Base-by-base conservation (phyloP, 768 basidiomycete genomes). In the Myochromella boudieri region DNA sequence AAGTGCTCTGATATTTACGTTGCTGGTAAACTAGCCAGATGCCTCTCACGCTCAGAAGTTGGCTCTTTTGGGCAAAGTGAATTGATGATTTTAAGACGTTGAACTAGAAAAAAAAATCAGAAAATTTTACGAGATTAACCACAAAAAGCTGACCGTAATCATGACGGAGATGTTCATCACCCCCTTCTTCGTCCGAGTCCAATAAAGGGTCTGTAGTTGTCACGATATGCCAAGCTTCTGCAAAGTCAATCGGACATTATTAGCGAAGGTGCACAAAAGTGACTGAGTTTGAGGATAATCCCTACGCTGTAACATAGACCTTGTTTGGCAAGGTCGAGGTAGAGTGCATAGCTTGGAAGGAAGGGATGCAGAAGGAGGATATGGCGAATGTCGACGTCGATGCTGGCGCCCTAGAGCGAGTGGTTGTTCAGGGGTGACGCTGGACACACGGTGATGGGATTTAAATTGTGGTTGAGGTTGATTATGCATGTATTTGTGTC, bases 161-260 rank as follows among this genome's bases (percentile, higher is more conserved):
- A 37, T 77, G 67, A 25, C 81, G 76, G 27, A 77, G 69, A 54
- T 85, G 70, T 55, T 85, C 84, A 56, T 89, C 85, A 11, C 70
- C 74, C 38, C 68, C 66, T 58, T 87, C 85, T 33, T 87, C 85
- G 49, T 89, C 88, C 22, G 88, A 90, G 63, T 89, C 86, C 40
- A 73, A 65, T 22, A 90, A 68, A n/a, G 88, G 83, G 58, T 91
- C 88, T 28, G 80, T 78, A 24, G 76, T 80, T 42, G 72, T 77
- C 46, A 83, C 71, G 12, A 78, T 72, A 56, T 86, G 80, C 84
- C 84, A 90, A 12, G 88, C 82, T 59, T 89, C 88, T 91, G 58
- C 44, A 55, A 53, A 42, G 8, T 25, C 29, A 20, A 21, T 46
- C 40, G 33, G 22, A 44, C 29, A 40, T 24, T 36, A 4, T 22